Conservation (phyloP, 352 stramenopile species). For the Phytophthora idaei region DNA sequence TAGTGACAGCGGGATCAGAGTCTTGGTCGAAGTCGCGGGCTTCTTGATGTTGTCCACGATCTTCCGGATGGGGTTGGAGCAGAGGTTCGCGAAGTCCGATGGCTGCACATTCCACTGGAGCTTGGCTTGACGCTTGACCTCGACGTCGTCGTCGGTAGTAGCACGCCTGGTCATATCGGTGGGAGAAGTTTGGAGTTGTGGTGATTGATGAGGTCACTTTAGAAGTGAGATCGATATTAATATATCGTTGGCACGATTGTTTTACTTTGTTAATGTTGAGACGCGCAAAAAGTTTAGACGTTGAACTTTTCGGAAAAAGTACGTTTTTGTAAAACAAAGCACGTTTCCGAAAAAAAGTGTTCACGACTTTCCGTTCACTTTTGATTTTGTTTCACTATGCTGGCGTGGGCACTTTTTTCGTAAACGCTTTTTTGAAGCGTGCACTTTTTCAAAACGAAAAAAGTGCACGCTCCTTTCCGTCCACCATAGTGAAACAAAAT, state of each 20-base stretch:
- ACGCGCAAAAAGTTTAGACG: not conserved
- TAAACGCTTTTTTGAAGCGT: no score
- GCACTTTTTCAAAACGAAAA: no score
- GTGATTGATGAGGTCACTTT: slow-evolving; percentile 18
- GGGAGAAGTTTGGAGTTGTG: slow-evolving; percentile 4
- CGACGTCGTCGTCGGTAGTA: slow-evolving; percentile 32
- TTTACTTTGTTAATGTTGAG: not conserved
- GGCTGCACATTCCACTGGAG: slow-evolving; percentile 69
- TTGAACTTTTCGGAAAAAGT: no score
- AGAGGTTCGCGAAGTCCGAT: slow-evolving; percentile 73
- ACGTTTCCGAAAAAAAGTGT: no score
- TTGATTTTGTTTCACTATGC: no score
- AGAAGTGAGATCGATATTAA: slow-evolving; percentile 13
- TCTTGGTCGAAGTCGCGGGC: slow-evolving; percentile 84
- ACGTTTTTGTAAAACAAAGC: no score
- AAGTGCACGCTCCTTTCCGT: no score
- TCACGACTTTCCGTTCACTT: no score
- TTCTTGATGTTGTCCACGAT: slow-evolving; percentile 96
- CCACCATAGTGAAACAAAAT: no score
- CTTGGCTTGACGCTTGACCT: slow-evolving; percentile 44
- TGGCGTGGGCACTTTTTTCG: no score
- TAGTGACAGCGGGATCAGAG: slow-evolving; percentile 93
- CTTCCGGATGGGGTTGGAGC: slow-evolving; percentile 93
- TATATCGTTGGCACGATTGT: not conserved
- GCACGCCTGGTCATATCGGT: slow-evolving; percentile 51